A percentile compares a stretch with the other conserved stretches of the same genome.
Evolutionary conservation across 768 basidiomycete species (phyloP).

Genomic region (Suillus subluteus): DNA sequence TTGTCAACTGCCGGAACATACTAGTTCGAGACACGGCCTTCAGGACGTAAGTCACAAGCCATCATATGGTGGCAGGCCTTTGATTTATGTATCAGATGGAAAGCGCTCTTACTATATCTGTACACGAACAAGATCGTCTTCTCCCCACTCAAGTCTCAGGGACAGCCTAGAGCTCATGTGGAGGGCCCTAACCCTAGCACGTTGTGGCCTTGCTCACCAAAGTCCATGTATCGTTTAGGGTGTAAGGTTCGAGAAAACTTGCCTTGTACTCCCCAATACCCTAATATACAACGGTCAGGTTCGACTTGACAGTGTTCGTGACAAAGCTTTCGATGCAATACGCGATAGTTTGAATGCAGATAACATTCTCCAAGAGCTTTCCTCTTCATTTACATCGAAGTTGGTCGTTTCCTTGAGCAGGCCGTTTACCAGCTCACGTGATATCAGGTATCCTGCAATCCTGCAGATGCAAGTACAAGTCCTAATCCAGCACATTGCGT

Average conservation of each 20-base stretch:
- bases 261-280: background rate
- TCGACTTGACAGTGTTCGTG: slow-evolving; percentile 22
- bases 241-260: slow-evolving; percentile 32
- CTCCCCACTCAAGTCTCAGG: slow-evolving; percentile 32
- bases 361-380: slow-evolving; percentile 28
- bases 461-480: slow-evolving; percentile 29
- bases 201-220: slow-evolving; percentile 39
- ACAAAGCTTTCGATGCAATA: slow-evolving; percentile 24
- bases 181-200: slow-evolving; percentile 7
- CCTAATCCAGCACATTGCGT: slow-evolving; percentile 21
- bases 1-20: slow-evolving; percentile 26
- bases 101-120: slow-evolving; percentile 42
- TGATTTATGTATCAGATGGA: slow-evolving; percentile 32
- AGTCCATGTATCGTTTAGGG: slow-evolving; percentile 49
- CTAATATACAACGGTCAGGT: slow-evolving; percentile 16
- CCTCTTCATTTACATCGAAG: slow-evolving; percentile 23
- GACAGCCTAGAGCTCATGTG: background rate
- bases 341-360: slow-evolving; percentile 21
- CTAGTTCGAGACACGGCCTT: slow-evolving; percentile 32
- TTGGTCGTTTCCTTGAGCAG: slow-evolving; percentile 5
- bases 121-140: slow-evolving; percentile 40
- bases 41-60: slow-evolving; percentile 23
- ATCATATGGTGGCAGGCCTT: background rate
- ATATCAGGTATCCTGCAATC: slow-evolving; percentile 15
- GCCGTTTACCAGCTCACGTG: background rate